A percentile compares a stretch with the other conserved stretches of the same genome.
Evolutionary conservation across 352 stramenopile genomes (phyloP).

Genomic region (Pythium apleroticum): DNA sequence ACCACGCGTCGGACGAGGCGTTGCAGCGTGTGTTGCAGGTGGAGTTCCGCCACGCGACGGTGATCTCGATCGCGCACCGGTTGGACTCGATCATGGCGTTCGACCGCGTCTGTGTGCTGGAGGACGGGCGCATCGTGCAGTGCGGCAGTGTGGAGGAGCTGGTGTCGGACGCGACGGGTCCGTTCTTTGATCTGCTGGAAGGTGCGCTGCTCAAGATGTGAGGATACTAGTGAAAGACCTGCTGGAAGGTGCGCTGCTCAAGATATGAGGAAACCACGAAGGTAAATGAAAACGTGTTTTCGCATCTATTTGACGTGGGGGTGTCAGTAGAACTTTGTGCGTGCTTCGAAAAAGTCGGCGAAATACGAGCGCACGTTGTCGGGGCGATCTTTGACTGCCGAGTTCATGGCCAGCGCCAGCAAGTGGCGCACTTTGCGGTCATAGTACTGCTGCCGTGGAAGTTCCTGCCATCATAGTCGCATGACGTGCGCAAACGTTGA

Average conservation of each 20-base stretch:
- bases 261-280: neutral
- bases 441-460: constrained; percentile 70
- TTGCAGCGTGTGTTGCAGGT: constrained; percentile 71
- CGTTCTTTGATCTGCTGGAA: constrained; percentile 28
- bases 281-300: neutral
- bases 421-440: constrained; percentile 77
- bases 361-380: constrained; percentile 50
- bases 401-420: constrained; percentile 61
- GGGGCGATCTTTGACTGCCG: constrained; percentile 60
- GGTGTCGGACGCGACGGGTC: constrained; percentile 17
- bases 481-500: too few relatives aligned
- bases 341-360: constrained; percentile 66
- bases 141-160: constrained; percentile 23
- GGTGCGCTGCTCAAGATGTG: constrained; percentile 21
- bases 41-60: constrained; percentile 82
- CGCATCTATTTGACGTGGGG: neutral
- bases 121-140: constrained; percentile 65
- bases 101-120: constrained; percentile 85
- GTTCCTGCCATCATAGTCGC: constrained; percentile 39
- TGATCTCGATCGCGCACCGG: constrained; percentile 93
- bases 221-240: too few relatives aligned
- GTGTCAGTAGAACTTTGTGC: constrained; percentile 63
- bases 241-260: too few relatives aligned
- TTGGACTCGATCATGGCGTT: constrained; percentile 90
- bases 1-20: constrained; percentile 37